phyloP scores from a whole-genome alignment of 345 rosid species.

The Populus tremula region DNA sequence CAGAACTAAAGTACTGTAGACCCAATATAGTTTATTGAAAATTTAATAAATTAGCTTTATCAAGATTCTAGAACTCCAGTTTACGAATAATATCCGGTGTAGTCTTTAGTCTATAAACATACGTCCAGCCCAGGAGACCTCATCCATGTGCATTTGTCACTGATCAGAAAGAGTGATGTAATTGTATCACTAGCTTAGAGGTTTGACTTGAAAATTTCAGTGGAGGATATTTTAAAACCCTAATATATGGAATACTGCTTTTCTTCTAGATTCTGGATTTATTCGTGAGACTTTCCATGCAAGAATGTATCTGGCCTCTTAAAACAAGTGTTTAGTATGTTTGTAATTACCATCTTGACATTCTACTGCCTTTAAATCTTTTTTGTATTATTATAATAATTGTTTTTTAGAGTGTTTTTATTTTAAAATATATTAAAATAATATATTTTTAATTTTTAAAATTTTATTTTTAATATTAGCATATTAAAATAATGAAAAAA shows the following conservation, averaged over 20 bases:
- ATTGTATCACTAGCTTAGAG: background rate
- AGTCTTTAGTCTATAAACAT: background rate
- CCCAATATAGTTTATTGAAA: too few relatives aligned
- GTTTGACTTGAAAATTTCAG: background rate
- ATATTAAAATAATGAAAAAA: too few relatives aligned
- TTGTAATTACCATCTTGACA: background rate
- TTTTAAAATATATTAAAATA: too few relatives aligned
- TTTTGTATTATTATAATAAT: background rate
- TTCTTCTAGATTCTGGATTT: background rate
- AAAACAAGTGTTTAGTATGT: background rate
- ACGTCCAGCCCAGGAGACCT: background rate
- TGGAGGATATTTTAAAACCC: background rate
- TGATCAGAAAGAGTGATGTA: background rate
- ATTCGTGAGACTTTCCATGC: background rate
- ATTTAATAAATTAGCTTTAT: background rate
- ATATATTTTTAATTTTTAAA: too few relatives aligned
- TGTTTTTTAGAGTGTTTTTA: too few relatives aligned
- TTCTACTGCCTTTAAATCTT: background rate
- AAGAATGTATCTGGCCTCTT: background rate
- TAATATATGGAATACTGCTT: background rate
- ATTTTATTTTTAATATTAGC: too few relatives aligned
- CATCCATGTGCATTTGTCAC: background rate
- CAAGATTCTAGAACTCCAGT: background rate
- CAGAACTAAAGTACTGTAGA: too few relatives aligned
- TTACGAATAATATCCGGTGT: background rate